Evolutionary conservation across 768 basidiomycete species (phyloP), one percentile per base, ranked within the genome.

Genomic region (Rhizopogon vinicolor): DNA sequence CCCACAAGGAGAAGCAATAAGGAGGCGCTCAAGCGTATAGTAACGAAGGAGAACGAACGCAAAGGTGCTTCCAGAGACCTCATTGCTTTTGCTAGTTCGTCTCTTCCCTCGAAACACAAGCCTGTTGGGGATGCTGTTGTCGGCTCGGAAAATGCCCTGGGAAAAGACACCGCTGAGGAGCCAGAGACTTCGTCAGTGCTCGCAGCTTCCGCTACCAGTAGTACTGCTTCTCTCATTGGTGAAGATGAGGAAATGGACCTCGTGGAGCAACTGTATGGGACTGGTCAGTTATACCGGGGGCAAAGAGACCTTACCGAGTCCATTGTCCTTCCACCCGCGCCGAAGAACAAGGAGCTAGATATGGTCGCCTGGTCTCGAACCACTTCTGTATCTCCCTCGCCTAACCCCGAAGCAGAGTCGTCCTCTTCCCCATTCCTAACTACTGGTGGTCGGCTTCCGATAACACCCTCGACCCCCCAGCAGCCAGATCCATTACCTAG

Each of bases 211-310:
- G 60, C 58, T 49, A 55, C 60, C 35, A 59, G 60, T 50, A 51
- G 64, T 65, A 44, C 61, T 37, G 19, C 51, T 61, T 51, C 64
- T 14, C 55, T 60, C 25, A 25, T 54, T 48, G 62, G 68, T 46
- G 83, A 84, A 12, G 85, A 89, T 28, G 93, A 95, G 70, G 96
- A 99, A 73, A 86, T 99, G 60, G 97, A 99, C 69, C 78, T 99
- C 6, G 93, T 98, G 4, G 97, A 99, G 66, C 97, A 99, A 67
- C 73, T 98, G 0, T 98, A 93, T 60, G 96, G 96, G 13, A 72
- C 81, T 37, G 83, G 87, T 49, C 79, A 88, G 57, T 85, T 87
- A 2, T 76, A 95, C 16, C 82, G 84, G 35, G 85, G 85, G 51
- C 71, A 84, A 41, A 79, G 87, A n/a, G 87, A 96, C 67, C 72